Base-by-base conservation (phyloP, 768 basidiomycete species). In the Lactarius sanguifluus region DNA sequence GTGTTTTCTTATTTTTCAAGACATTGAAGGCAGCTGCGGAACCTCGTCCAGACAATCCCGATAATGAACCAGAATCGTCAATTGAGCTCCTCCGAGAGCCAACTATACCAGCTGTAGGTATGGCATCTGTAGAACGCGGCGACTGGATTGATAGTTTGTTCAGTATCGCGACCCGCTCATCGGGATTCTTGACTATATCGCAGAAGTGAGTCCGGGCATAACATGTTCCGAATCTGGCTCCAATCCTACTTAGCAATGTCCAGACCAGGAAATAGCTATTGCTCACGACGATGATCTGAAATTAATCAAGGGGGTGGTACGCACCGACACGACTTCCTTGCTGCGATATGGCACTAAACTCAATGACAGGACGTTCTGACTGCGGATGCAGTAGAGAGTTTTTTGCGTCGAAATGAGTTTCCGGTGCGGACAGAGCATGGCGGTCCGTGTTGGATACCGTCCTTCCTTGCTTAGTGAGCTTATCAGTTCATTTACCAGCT, bases 271-370 rank as follows among this genome's bases (percentile, higher is more conserved):
- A 6, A 23, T 64, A 45, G 62, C 62, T 13, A 47, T 63, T 28
- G 56, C 43, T 4, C 62, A 64, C 41, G 36, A 64, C 1, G 23
- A 64, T 38, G 56, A 64, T 30, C 56, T 64, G 5, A 38, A 36
- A 36, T 4, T 20, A 10, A 13, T 64, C 5, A 56, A 28, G 30
- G 62, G 30, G 8, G 32, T 38, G 34, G 62, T 64, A 28, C 13
- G 62, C 36, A 23, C 32, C 32, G 3, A 18, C 43, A n/a, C 43
- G 0, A 20, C n/a, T 13, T 6, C 7, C 25, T 8, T 30, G 20
- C 41, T 34, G 10, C 23, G 20, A 3, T n/a, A 13, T 30, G 30
- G 18, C 5, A 20, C 18, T 2, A 34, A 64, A 30, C 8, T 57
- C 43, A 36, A 7, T n/a, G 3, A 13, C 9, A 64, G 62, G 56